phyloP scores from a whole-genome alignment of 306 rosid species.

The Hippophae tibetana region DNA sequence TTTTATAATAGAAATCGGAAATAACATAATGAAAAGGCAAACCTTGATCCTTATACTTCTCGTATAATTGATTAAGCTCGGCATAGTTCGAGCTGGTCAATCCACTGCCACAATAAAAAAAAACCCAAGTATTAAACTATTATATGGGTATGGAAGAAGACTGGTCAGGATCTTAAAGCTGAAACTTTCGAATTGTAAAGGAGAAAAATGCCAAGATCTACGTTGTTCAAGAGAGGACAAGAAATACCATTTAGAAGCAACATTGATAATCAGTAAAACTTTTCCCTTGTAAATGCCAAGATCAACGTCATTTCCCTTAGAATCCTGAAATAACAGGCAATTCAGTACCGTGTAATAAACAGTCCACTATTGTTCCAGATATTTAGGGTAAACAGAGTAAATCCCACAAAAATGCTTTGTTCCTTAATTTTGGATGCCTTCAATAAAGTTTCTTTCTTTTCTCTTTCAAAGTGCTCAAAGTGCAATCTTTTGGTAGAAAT shows the following conservation, averaged over 20 bases:
- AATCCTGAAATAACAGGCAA: slow-evolving; percentile 35
- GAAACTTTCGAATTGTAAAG: neutral
- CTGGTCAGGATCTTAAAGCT: no score
- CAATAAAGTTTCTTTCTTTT: no score
- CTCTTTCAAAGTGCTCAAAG: no score
- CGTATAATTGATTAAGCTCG: slow-evolving; percentile 70
- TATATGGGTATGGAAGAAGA: no score
- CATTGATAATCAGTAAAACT: slow-evolving; percentile 65
- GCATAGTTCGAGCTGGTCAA: slow-evolving; percentile 72
- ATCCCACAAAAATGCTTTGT: no score
- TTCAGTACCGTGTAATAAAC: neutral
- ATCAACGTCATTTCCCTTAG: slow-evolving; percentile 51
- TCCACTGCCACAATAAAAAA: slow-evolving; percentile 49
- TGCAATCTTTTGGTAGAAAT: no score
- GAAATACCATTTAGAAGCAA: slow-evolving; percentile 89
- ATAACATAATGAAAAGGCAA: slow-evolving; percentile 6
- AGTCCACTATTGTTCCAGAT: no score
- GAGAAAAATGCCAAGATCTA: neutral
- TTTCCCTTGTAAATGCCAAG: slow-evolving; percentile 59
- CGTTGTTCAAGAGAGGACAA: neutral
- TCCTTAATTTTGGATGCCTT: no score
- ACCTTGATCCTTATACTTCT: slow-evolving; percentile 73
- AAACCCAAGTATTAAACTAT: neutral
- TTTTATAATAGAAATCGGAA: neutral
- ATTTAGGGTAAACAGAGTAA: no score